Percentiles rank a stretch among this genome's conserved stretches.
Conservation (phyloP, 495 filamentous ascomycete genomes). For the Echria macrotheca region DNA sequence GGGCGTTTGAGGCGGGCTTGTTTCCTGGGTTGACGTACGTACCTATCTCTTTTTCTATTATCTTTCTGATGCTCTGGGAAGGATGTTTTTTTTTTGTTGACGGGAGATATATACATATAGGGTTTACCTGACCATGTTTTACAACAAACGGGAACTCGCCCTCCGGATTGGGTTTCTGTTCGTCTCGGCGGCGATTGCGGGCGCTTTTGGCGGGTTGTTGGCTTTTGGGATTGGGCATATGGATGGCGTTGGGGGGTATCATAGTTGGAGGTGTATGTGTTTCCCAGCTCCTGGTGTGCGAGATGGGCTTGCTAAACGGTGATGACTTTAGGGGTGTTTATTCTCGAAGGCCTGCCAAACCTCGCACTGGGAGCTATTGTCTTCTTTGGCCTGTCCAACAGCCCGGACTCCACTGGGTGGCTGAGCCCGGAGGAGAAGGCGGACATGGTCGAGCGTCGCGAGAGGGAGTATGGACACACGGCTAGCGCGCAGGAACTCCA, state of each 20-base stretch:
- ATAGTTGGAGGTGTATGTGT: conserved; percentile 62
- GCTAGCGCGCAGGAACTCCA: conserved; percentile 54
- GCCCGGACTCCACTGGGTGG: conserved; percentile 57
- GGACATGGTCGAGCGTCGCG: conserved; percentile 39
- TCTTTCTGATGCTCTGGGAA: too few species aligned
- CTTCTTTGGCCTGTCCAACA: conserved; percentile 62
- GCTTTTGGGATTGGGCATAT: conserved; percentile 70
- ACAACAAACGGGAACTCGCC: conserved; percentile 67
- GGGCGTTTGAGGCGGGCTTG: conserved; percentile 60
- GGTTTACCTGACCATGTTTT: conserved; percentile 65
- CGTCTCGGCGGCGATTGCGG: conserved; percentile 68
- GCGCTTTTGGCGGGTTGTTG: conserved; percentile 69
- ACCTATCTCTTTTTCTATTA: background rate
- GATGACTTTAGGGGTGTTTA: too few species aligned
- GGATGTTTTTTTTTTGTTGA: background rate
- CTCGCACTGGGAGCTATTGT: conserved; percentile 55
- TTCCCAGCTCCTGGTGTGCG: too few species aligned
- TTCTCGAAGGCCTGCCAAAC: conserved; percentile 68
- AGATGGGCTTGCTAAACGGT: too few species aligned
- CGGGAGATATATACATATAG: background rate
- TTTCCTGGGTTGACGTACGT: conserved; percentile 54
- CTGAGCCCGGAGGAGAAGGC: conserved; percentile 55
- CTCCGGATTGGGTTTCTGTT: conserved; percentile 72
- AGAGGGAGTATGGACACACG: conserved; percentile 54
- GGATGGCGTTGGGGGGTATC: conserved; percentile 58